These are phyloP conservation scores for Zygoascus flipseniorum DNA, from an alignment of 805 yeast genomes.

Conservation along the genomic window DNA sequence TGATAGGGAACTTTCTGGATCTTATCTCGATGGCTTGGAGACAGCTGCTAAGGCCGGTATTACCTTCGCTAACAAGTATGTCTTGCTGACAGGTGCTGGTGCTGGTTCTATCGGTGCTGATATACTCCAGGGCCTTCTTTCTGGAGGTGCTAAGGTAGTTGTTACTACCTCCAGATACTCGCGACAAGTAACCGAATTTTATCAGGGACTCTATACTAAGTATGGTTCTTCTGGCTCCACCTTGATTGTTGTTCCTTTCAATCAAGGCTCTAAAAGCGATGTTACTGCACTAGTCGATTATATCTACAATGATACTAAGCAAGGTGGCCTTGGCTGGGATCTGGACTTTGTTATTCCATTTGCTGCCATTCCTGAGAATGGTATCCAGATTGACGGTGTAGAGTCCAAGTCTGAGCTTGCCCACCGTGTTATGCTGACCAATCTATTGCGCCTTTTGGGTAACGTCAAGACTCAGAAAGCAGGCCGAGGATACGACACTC, in stretches of 20 bases:
- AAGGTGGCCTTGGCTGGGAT: constrained; percentile 96
- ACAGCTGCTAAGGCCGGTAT: constrained; percentile 91
- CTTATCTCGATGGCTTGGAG: constrained; percentile 84
- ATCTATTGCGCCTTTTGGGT: constrained; percentile 87
- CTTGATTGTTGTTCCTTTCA: constrained; percentile 94
- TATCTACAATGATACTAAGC: constrained; percentile 74
- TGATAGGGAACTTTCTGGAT: constrained; percentile 66
- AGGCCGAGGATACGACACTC: constrained; percentile 69
- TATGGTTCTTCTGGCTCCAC: constrained; percentile 90
- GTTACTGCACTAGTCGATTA: constrained; percentile 76
- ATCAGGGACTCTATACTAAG: constrained; percentile 86
- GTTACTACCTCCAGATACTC: constrained; percentile 96
- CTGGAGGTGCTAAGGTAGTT: constrained; percentile 97
- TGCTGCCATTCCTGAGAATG: constrained; percentile 99
- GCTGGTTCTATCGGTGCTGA: constrained; percentile 98
- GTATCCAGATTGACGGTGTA: constrained; percentile 86
- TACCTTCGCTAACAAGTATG: constrained; percentile 79
- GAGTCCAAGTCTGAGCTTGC: constrained; percentile 96
- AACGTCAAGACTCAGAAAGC: constrained; percentile 77
- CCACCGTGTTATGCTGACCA: constrained; percentile 97
- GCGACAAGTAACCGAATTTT: constrained; percentile 88
- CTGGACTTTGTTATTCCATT: constrained; percentile 93
- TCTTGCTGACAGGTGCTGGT: constrained; percentile 96
- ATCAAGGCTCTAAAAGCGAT: constrained; percentile 95
- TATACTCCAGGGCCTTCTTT: constrained; percentile 82